Evolutionary conservation across 176 grass and related monocot genomes (phyloP), one percentile per base, ranked within the genome.

Genomic region (Carex myosuroides): DNA sequence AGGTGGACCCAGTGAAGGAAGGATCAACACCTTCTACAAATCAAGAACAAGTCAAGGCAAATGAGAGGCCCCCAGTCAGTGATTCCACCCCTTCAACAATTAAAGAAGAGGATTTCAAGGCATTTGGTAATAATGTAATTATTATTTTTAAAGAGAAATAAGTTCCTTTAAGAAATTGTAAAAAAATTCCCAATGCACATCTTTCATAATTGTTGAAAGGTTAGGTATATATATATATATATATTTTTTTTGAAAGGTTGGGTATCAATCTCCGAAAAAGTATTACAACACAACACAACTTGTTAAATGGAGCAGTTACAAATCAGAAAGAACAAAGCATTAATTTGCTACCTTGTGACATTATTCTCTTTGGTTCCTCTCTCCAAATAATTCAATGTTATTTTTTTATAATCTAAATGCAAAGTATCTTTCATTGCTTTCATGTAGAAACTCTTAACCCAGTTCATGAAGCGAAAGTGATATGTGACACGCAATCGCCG

Each of bases 401-500:
- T 12, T 24, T 0, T n/a, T 81, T 81, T 18, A 44, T 53, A 46
- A 53, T 66, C 80, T 82, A 67, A 82, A 26, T 17, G 50, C 60
- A 37, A 80, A 57, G 16, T 61, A 39, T 63, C n/a, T 81, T 81
- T 67, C 13, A 68, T 52, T 54, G 60, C 13, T 83, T 83, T 65
- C 64, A 81, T 87, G 85, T 88, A 94, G 92, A 85, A 17, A 82
- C 8, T 0, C 13, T 17, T 2, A 75, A 59, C 29, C 5, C 14
- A 30, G 70, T 87, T 54, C 77, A 86, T 33, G 77, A 79, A 8
- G 82, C 84, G 68, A 94, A 92, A 83, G 86, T 86, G 24, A 86
- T 87, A 78, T 94, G 92, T 77, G 90, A 94, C 88, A 90, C 91
- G 68, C 85, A 92, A 50, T 89, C 87, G 0, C 90, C 90, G 0